These are phyloP conservation scores for Viridothelium virens DNA, from an alignment of 495 filamentous ascomycete genomes.

Conservation along the genomic window DNA sequence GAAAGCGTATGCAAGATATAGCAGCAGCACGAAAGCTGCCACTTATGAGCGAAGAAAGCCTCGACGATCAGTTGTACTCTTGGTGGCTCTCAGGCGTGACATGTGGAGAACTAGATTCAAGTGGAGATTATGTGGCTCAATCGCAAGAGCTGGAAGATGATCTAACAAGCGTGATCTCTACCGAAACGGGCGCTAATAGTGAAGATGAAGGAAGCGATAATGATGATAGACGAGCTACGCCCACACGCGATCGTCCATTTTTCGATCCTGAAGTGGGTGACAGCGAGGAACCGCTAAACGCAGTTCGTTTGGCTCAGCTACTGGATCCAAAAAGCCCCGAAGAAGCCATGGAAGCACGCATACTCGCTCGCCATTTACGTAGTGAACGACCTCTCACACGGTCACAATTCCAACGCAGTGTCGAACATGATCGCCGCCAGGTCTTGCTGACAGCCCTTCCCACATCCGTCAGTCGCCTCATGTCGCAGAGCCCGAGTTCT, in stretches of 20 bases:
- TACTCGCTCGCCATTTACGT: slow-evolving; percentile 72
- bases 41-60: slow-evolving; percentile 50
- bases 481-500: slow-evolving; percentile 41
- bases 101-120: slow-evolving; percentile 73
- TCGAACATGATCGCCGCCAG: slow-evolving; percentile 56
- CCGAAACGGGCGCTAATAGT: slow-evolving; percentile 42
- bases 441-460: slow-evolving; percentile 47
- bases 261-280: slow-evolving; percentile 44
- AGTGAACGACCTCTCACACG: slow-evolving; percentile 69
- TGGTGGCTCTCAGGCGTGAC: slow-evolving; percentile 76
- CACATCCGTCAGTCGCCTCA: slow-evolving; percentile 16
- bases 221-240: slow-evolving; percentile 62
- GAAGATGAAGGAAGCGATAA: slow-evolving; percentile 37
- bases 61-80: slow-evolving; percentile 65
- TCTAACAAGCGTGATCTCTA: slow-evolving; percentile 68
- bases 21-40: too few relatives aligned
- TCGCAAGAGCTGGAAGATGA: slow-evolving; percentile 55
- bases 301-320: slow-evolving; percentile 65
- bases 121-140: slow-evolving; percentile 56
- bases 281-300: slow-evolving; percentile 55
- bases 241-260: slow-evolving; percentile 52
- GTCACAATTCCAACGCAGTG: slow-evolving; percentile 58
- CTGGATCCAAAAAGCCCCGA: slow-evolving; percentile 73
- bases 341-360: slow-evolving; percentile 68
- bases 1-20: slow-evolving; percentile 50